phyloP scores from a whole-genome alignment of 306 rosid genomes.

The Oemleria cerasiformis region DNA sequence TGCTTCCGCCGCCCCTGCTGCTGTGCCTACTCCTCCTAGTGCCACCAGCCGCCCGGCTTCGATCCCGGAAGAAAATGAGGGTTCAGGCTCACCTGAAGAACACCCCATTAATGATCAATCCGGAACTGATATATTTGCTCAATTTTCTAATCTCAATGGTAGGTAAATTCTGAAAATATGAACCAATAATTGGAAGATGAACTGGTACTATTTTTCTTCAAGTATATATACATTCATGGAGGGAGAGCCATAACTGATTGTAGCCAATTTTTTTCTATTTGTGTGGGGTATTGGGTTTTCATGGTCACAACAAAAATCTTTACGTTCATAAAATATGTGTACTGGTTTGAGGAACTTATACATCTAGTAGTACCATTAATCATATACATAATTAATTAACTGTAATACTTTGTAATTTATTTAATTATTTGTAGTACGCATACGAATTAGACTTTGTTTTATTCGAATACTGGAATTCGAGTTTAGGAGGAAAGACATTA shows the following conservation, averaged over 20 bases:
- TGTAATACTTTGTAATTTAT: no score
- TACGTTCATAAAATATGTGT: no score
- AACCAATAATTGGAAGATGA: not conserved
- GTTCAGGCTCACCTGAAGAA: slow-evolving; percentile 25
- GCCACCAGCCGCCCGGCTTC: slow-evolving; percentile 5
- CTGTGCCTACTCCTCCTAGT: slow-evolving; percentile 11
- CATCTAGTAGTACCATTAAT: no score
- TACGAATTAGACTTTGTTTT: no score
- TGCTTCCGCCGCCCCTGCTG: slow-evolving; percentile 7
- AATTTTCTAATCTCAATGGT: slow-evolving; percentile 65
- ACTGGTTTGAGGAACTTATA: no score
- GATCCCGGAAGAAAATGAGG: slow-evolving; percentile 23
- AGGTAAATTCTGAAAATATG: slow-evolving; percentile 38
- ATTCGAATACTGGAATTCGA: no score
- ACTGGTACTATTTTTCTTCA: not conserved
- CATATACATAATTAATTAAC: no score
- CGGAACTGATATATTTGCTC: slow-evolving; percentile 63
- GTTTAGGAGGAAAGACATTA: no score
- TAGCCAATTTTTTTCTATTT: no score
- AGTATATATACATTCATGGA: not conserved
- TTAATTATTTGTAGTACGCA: no score
- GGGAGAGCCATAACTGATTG: slow-evolving; percentile 9
- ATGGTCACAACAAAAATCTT: no score
- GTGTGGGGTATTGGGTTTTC: no score
- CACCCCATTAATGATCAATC: slow-evolving; percentile 57